These are phyloP conservation scores for Papiliotrema laurentii DNA, from an alignment of 1,284 basidiomycete genomes.

Conservation along the genomic window DNA sequence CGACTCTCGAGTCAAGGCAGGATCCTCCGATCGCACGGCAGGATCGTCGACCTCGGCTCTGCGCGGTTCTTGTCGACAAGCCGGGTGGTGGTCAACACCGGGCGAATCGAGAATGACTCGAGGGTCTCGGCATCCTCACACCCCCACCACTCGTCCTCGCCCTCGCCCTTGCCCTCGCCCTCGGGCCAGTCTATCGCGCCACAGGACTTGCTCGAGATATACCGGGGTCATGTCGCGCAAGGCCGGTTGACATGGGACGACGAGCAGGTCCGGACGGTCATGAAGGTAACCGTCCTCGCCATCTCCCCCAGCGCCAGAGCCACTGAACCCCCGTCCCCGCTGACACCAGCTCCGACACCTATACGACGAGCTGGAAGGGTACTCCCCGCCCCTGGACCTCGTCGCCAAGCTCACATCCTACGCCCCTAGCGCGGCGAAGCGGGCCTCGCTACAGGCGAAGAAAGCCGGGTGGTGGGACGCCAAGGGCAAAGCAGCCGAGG, in stretches of 20 bases:
- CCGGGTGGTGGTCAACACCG: no score
- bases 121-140: no score
- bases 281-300: conserved; percentile 51
- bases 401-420: conserved; percentile 35
- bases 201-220: conserved; percentile 53
- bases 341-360: conserved; percentile 39
- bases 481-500: conserved; percentile 16
- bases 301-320: neutral
- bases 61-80: no score
- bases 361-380: conserved; percentile 32
- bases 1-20: no score
- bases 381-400: conserved; percentile 44
- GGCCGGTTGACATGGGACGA: conserved; percentile 60
- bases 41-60: no score
- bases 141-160: no score
- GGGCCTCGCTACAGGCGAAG: neutral
- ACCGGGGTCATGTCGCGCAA: conserved; percentile 51
- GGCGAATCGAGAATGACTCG: no score
- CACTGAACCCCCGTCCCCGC: neutral
- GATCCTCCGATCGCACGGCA: no score
- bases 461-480: conserved; percentile 6
- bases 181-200: neutral
- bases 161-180: no score
- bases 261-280: conserved; percentile 62
- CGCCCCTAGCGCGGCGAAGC: conserved; percentile 15